These are phyloP conservation scores for Akebia trifoliata DNA, from an alignment of 164 flowering plant genomes.

Conservation along the genomic window DNA sequence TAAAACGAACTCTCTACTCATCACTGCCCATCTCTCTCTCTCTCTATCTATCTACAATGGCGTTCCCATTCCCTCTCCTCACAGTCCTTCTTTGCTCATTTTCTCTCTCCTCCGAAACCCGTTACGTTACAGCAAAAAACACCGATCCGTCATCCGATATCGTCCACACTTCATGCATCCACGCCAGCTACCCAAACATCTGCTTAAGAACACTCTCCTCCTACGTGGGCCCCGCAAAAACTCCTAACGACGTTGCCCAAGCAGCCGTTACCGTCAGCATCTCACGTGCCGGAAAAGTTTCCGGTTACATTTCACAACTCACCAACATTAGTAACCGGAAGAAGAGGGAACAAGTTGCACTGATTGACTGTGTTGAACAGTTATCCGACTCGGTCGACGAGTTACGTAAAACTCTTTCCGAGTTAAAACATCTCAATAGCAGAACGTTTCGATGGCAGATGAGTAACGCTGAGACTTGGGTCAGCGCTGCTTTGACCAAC, in stretches of 20 bases:
- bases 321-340: background rate
- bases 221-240: constrained; percentile 40
- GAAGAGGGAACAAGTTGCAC: constrained; percentile 34
- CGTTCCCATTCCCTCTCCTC: constrained; percentile 1
- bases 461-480: constrained; percentile 78
- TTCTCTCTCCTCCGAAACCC: constrained; percentile 9
- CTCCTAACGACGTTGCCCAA: constrained; percentile 52
- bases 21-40: no score
- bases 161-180: constrained; percentile 45
- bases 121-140: constrained; percentile 5
- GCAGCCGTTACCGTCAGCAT: constrained; percentile 64
- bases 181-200: constrained; percentile 61
- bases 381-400: constrained; percentile 54
- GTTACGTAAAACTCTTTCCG: constrained; percentile 42
- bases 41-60: background rate
- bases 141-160: constrained; percentile 25
- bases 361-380: constrained; percentile 61
- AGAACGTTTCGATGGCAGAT: constrained; percentile 45
- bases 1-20: no score
- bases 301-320: constrained; percentile 27
- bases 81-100: constrained; percentile 7
- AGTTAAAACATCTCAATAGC: constrained; percentile 36
- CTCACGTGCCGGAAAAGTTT: constrained; percentile 30
- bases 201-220: constrained; percentile 61
- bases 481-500: constrained; percentile 66